Percentiles rank a stretch among this genome's conserved stretches.
Conservation (phyloP, 805 yeast species). For the Yamadazyma endophytica region DNA sequence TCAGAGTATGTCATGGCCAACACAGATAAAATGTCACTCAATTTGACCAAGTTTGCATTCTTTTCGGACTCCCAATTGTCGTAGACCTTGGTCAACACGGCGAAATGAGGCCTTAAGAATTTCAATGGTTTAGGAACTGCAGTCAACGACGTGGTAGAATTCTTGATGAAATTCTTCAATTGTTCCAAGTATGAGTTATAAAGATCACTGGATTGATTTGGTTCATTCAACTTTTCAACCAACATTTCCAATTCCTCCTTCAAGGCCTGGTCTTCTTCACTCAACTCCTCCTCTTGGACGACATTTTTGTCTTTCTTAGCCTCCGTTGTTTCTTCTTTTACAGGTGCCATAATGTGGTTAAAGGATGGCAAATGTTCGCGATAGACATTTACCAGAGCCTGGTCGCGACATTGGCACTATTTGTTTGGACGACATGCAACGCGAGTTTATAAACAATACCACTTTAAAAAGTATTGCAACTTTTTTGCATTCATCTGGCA, state of each 20-base stretch:
- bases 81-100: constrained; percentile 60
- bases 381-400: too few species aligned
- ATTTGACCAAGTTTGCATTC: constrained; percentile 42
- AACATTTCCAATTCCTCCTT: constrained; percentile 82
- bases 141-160: constrained; percentile 97
- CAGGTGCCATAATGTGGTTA: constrained; percentile 28
- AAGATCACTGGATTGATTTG: constrained; percentile 37
- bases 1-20: constrained; percentile 93
- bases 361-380: constrained; percentile 8
- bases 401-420: too few species aligned
- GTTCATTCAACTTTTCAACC: constrained; percentile 70
- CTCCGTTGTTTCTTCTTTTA: constrained; percentile 18
- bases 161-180: constrained; percentile 75
- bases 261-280: constrained; percentile 88
- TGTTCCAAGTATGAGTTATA: constrained; percentile 62
- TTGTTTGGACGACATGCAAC: too few species aligned
- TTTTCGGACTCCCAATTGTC: constrained; percentile 55
- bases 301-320: neutral
- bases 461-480: too few species aligned
- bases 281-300: constrained; percentile 70
- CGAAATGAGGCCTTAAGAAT: constrained; percentile 85
- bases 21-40: constrained; percentile 89
- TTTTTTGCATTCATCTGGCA: too few species aligned
- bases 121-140: constrained; percentile 99
- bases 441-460: too few species aligned